Percentiles rank a stretch among this genome's conserved stretches.
Conservation (phyloP, 2,329 filamentous ascomycete species). For the Pyrenophora graminea region DNA sequence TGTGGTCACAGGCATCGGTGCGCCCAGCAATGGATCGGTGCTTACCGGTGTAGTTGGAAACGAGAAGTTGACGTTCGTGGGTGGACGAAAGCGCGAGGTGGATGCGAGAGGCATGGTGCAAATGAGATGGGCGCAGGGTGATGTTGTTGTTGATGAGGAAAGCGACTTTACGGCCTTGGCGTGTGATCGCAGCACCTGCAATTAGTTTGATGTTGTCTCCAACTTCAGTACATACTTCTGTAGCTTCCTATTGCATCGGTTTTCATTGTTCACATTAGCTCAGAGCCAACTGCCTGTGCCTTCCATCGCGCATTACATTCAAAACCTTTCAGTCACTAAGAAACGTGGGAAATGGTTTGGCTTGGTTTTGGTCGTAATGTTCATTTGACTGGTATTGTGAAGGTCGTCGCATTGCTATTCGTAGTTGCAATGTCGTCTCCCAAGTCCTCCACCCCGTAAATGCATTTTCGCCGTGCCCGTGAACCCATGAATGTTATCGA, state of each 20-base stretch:
- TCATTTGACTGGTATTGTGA: conserved; percentile 42
- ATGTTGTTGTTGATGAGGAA: conserved; percentile 24
- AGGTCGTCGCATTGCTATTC: conserved; percentile 44
- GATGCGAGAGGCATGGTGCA: conserved; percentile 32
- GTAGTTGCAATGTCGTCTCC: conserved; percentile 41
- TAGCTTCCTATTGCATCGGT: neutral
- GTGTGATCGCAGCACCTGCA: conserved; percentile 34
- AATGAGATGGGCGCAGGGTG: conserved; percentile 35
- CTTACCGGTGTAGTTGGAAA: conserved; percentile 56
- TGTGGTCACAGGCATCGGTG: conserved; percentile 53
- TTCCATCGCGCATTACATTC: neutral
- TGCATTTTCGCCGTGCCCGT: conserved; percentile 48
- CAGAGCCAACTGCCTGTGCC: neutral
- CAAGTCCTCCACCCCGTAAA: conserved; percentile 44
- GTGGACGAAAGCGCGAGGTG: conserved; percentile 29
- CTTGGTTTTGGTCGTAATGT: conserved; percentile 34
- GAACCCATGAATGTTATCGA: conserved; percentile 46
- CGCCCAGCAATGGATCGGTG: conserved; percentile 51
- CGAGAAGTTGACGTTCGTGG: conserved; percentile 51
- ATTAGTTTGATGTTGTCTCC: neutral
- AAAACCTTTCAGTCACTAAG: too few species aligned
- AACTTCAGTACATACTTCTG: conserved; percentile 8
- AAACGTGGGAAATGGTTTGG: too few species aligned
- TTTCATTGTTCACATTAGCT: neutral
- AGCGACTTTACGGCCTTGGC: conserved; percentile 25